A percentile compares a stretch with the other conserved stretches of the same genome.
Evolutionary conservation across 78 protist species (phyloP).

Genomic region (Dictyostelium firmibasis): DNA sequence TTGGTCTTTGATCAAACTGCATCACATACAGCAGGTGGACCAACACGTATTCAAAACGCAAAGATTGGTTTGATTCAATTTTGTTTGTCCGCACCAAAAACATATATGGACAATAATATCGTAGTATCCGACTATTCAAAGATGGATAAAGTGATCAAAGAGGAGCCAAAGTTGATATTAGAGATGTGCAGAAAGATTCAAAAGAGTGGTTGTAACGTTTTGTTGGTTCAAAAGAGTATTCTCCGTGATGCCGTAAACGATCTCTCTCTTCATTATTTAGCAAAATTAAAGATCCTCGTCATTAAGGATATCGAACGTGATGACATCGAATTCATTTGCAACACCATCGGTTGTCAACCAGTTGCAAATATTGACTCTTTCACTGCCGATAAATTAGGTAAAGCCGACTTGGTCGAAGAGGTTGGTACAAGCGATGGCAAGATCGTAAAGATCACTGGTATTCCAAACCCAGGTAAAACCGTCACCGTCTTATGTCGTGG

Average conservation of each 20-base stretch:
- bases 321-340: slow-evolving; percentile 98
- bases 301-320: slow-evolving; percentile 98
- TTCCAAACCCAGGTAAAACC: slow-evolving; percentile 92
- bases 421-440: slow-evolving; percentile 89
- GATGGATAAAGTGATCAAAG: slow-evolving; percentile 96
- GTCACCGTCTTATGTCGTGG: slow-evolving; percentile 95
- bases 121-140: slow-evolving; percentile 93
- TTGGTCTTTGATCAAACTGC: slow-evolving; percentile 94
- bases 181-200: slow-evolving; percentile 95
- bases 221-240: slow-evolving; percentile 98
- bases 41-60: slow-evolving; percentile 95
- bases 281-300: slow-evolving; percentile 97
- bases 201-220: slow-evolving; percentile 97
- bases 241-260: slow-evolving; percentile 98
- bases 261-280: slow-evolving; percentile 95
- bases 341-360: slow-evolving; percentile 96
- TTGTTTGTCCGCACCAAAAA: slow-evolving; percentile 99
- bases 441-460: slow-evolving; percentile 94
- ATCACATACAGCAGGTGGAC: slow-evolving; percentile 93
- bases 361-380: slow-evolving; percentile 94
- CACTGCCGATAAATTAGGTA: slow-evolving; percentile 95
- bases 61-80: slow-evolving; percentile 99
- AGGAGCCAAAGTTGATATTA: slow-evolving; percentile 96
- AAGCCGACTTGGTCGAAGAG: slow-evolving; percentile 96
- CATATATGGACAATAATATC: slow-evolving; percentile 96